A percentile compares a stretch with the other conserved stretches of the same genome.
These are phyloP conservation scores for Wallacemonas sp. DNA, from an alignment of 208 protist genomes.

Conservation along the genomic window DNA sequence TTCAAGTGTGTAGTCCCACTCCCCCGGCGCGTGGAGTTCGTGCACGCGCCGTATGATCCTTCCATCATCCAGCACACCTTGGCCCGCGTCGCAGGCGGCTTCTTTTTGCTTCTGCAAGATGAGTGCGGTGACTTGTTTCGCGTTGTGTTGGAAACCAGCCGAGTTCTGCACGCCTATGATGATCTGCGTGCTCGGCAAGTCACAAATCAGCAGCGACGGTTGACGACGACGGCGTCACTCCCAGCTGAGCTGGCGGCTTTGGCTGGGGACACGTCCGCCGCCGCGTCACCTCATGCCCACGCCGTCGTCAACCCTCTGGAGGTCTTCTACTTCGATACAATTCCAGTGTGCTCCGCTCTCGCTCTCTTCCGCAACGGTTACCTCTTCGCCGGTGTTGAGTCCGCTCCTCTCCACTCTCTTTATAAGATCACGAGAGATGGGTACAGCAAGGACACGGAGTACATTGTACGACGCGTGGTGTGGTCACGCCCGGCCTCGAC, in stretches of 20 bases:
- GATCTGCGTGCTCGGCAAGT: slow-evolving; percentile 44
- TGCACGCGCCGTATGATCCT: slow-evolving; percentile 78
- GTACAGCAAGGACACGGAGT: slow-evolving; percentile 66
- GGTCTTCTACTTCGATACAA: slow-evolving; percentile 98
- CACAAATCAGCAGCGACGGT: slow-evolving; percentile 26
- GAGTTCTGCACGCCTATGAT: slow-evolving; percentile 83
- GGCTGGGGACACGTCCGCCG: slow-evolving; percentile 1
- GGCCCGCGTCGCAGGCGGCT: slow-evolving; percentile 81
- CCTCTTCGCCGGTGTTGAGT: slow-evolving; percentile 96
- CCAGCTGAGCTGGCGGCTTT: slow-evolving; percentile 13
- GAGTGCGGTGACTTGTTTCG: slow-evolving; percentile 98
- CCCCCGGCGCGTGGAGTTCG: slow-evolving; percentile 79
- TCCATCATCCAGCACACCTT: slow-evolving; percentile 86
- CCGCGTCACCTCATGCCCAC: too few species aligned
- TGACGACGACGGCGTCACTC: slow-evolving; percentile 15
- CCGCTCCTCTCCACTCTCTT: slow-evolving; percentile 90
- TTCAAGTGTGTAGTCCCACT: slow-evolving; percentile 81
- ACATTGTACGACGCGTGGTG: slow-evolving; percentile 62
- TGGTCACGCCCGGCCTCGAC: slow-evolving; percentile 17
- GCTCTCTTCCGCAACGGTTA: slow-evolving; percentile 94
- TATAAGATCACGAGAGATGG: slow-evolving; percentile 93
- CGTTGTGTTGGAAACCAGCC: slow-evolving; percentile 70
- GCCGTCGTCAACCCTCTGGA: slow-evolving; percentile 66
- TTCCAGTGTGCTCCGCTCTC: slow-evolving; percentile 89
- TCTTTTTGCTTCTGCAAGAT: slow-evolving; percentile 97